Evolutionary conservation across 306 rosid species (phyloP), one percentile per base, ranked within the genome.

Genomic region (Quillaja saponaria): DNA sequence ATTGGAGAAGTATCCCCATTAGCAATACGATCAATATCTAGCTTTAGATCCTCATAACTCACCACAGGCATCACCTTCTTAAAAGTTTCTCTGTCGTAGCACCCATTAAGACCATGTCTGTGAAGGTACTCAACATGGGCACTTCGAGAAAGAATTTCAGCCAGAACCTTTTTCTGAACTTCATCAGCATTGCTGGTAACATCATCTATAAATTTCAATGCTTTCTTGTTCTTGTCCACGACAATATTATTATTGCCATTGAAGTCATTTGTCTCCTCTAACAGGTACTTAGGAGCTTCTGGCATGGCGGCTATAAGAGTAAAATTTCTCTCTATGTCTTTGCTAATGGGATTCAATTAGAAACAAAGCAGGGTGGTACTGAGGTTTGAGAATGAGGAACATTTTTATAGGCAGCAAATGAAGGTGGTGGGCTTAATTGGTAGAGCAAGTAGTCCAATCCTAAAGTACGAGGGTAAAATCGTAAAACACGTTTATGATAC

Each of bases 1-100:
- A 85, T 85, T 4, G 72, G 76, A 17, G 88, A 77, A 18, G 66
- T 53, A 63, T 82, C 91, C 14, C 91, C 91, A 62, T 65, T 59
- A 19, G 84, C 84, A 19, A 82, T 80, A 49, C 91, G 91, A 68
- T 85, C 80, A 14, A 85, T 72, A 63, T 85, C 66, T 10, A 85
- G 70, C 67, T 80, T 74, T 9, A 85, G 16, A 56, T 82, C 84
- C 19, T 85, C 85, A n/a, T 82, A 85, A 10, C 70, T 65, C 13
- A 85, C 83, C 13, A 79, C 71, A 39, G 91, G 88, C 40, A 82
- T 37, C n/a, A 64, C 67, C 50, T 64, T 79, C 64, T 82, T 85
- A 81, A 82, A 85, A 13, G 63, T 65, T 19, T 77, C 65, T 52
- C 61, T 59, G 38, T 82, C 80, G 0, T 56, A 66, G 40, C 10